phyloP scores from a whole-genome alignment of 805 yeast genomes.

The Wilhelminamyces savonicus region DNA sequence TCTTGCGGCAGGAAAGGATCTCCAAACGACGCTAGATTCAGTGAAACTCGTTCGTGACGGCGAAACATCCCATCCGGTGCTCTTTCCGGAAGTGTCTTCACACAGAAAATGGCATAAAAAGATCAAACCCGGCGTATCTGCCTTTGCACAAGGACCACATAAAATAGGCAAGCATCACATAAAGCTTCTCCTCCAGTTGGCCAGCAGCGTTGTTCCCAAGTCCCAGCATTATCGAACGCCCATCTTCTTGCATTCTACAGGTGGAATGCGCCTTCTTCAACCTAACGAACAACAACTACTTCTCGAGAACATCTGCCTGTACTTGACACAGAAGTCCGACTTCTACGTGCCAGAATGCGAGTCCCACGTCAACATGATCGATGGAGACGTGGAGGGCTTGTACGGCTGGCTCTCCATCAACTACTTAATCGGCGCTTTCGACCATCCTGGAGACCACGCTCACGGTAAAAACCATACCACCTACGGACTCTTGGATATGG shows the following conservation, averaged over 20 bases:
- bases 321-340: constrained; percentile 39
- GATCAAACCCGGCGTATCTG: constrained; percentile 53
- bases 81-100: constrained; percentile 23
- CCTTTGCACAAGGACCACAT: constrained; percentile 41
- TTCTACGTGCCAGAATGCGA: constrained; percentile 58
- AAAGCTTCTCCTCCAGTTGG: constrained; percentile 40
- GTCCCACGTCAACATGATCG: constrained; percentile 52
- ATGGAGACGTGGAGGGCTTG: constrained; percentile 62
- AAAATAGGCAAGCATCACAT: constrained; percentile 49
- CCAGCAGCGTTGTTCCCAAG: constrained; percentile 48
- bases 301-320: constrained; percentile 43
- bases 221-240: constrained; percentile 62
- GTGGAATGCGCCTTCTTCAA: constrained; percentile 55
- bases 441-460: constrained; percentile 26
- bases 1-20: constrained; percentile 13
- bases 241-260: constrained; percentile 62
- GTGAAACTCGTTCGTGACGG: not conserved
- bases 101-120: constrained; percentile 44
- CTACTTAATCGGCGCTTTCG: constrained; percentile 43
- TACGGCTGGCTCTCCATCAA: constrained; percentile 65
- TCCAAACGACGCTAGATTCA: too few relatives aligned
- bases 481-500: constrained; percentile 56
- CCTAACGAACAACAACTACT: constrained; percentile 46
- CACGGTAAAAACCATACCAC: constrained; percentile 43
- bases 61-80: too few relatives aligned